phyloP scores from a whole-genome alignment of 768 basidiomycete genomes.

The Tylopilus sp. region DNA sequence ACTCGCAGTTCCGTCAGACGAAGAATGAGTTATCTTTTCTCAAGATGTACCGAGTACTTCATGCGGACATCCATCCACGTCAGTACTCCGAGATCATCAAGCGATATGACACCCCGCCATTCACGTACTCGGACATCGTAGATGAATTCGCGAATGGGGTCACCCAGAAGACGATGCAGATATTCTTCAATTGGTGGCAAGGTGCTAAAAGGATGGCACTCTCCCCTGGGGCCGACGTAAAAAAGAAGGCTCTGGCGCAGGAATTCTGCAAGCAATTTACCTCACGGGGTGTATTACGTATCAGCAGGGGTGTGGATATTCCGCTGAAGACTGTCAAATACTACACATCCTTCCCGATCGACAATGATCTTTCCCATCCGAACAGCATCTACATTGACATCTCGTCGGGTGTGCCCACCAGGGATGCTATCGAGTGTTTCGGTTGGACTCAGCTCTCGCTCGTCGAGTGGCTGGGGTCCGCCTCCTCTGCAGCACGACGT shows the following conservation, averaged over 20 bases:
- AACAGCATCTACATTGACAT: constrained; percentile 67
- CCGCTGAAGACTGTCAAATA: constrained; percentile 59
- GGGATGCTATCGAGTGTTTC: constrained; percentile 8
- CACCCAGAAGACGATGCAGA: constrained; percentile 5
- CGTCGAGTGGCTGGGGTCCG: too few species aligned
- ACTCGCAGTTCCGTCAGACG: constrained; percentile 7
- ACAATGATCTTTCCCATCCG: constrained; percentile 71
- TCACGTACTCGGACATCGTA: constrained; percentile 9
- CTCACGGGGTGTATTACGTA: constrained; percentile 35
- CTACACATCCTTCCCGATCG: constrained; percentile 51
- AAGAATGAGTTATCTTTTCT: constrained; percentile 5
- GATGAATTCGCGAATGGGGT: constrained; percentile 11
- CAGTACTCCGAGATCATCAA: constrained; percentile 7
- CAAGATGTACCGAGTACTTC: constrained; percentile 5
- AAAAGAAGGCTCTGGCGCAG: not conserved
- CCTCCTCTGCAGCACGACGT: too few species aligned
- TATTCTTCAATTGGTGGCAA: constrained; percentile 15
- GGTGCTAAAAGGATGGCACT: not conserved
- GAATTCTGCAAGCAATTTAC: constrained; percentile 34
- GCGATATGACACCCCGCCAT: constrained; percentile 5
- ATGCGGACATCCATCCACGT: not conserved
- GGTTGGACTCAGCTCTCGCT: too few species aligned
- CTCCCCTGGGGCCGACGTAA: not conserved
- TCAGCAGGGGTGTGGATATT: not conserved
- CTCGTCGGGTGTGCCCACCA: constrained; percentile 51